Percentiles rank a stretch among this genome's conserved stretches.
Conservation (phyloP, 192 early-diverging fungal genomes). For the Mortierella claussenii region DNA sequence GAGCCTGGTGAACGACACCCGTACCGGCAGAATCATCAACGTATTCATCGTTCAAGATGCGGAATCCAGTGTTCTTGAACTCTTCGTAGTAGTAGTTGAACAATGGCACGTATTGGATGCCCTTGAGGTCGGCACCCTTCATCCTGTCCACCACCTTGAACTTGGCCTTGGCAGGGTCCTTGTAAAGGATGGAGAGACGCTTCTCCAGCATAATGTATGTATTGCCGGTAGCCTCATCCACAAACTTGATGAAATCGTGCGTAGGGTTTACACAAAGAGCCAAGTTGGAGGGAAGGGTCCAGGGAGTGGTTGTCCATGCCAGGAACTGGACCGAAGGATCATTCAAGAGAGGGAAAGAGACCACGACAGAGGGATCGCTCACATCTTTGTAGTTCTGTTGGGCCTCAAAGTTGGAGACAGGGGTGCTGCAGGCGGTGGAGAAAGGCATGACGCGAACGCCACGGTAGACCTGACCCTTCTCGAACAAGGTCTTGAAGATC, state of each 20-base stretch:
- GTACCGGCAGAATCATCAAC: slow-evolving; percentile 95
- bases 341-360: slow-evolving; percentile 90
- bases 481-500: slow-evolving; percentile 97
- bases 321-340: slow-evolving; percentile 85
- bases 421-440: slow-evolving; percentile 91
- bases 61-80: slow-evolving; percentile 85
- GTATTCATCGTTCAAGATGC: slow-evolving; percentile 89
- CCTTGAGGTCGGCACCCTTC: slow-evolving; percentile 83
- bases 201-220: slow-evolving; percentile 89
- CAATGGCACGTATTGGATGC: slow-evolving; percentile 90
- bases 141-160: slow-evolving; percentile 83
- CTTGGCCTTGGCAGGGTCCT: slow-evolving; percentile 95
- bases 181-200: slow-evolving; percentile 90
- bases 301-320: slow-evolving; percentile 99
- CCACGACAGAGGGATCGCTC: slow-evolving; percentile 92
- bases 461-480: slow-evolving; percentile 95
- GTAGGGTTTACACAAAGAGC: slow-evolving; percentile 93
- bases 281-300: slow-evolving; percentile 97
- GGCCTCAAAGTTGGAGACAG: slow-evolving; percentile 98
- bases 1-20: slow-evolving; percentile 97
- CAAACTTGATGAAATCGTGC: slow-evolving; percentile 97
- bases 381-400: slow-evolving; percentile 98
- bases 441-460: slow-evolving; percentile 96
- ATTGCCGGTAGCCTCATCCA: slow-evolving; percentile 82
- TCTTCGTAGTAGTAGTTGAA: slow-evolving; percentile 82